These are phyloP conservation scores for Parascedosporium putredinis DNA, from an alignment of 2,329 filamentous ascomycete genomes.

Conservation along the genomic window DNA sequence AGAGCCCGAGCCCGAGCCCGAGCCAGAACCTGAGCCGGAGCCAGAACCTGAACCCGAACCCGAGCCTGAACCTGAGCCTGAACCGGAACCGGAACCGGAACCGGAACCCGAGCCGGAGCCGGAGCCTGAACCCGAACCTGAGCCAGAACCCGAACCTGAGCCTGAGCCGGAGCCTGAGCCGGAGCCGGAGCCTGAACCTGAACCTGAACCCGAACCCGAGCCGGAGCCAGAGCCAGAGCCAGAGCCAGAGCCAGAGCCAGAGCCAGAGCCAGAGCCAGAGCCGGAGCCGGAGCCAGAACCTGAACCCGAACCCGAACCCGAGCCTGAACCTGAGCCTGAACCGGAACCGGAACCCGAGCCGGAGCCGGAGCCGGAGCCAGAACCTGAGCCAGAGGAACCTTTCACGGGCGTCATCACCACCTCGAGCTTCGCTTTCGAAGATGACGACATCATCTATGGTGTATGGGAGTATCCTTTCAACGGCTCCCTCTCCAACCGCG, in stretches of 20 bases:
- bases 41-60: neutral
- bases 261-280: neutral
- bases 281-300: neutral
- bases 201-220: neutral
- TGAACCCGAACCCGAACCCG: neutral
- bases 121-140: neutral
- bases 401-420: neutral
- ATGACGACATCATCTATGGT: neutral
- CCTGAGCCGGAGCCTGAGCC: neutral
- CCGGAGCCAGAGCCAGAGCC: neutral
- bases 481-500: neutral
- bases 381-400: neutral
- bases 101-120: neutral
- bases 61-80: neutral
- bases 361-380: neutral
- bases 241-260: neutral
- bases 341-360: neutral
- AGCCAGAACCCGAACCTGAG: neutral
- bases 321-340: neutral
- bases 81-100: neutral
- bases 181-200: neutral
- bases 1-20: neutral
- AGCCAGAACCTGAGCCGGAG: neutral
- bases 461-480: slow-evolving; percentile 1
- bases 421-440: neutral